phyloP scores from a whole-genome alignment of 495 filamentous ascomycete species.

The Penicillium herquei region DNA sequence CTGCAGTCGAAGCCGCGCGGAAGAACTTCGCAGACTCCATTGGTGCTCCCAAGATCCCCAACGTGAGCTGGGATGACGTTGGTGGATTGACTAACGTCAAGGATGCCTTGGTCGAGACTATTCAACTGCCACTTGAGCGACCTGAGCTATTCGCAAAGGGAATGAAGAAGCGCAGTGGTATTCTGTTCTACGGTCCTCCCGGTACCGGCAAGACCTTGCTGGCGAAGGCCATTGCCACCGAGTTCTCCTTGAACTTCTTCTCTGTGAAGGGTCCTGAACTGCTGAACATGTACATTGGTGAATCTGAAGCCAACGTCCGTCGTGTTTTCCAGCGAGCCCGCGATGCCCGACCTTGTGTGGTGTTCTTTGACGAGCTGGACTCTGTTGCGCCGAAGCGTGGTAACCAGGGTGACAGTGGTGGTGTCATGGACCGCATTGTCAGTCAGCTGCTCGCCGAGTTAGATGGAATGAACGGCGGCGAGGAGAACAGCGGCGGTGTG shows the following conservation, averaged over 20 bases:
- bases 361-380: conserved; percentile 98
- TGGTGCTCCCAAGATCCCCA: conserved; percentile 96
- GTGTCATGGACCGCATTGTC: conserved; percentile 99
- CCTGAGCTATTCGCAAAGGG: conserved; percentile 96
- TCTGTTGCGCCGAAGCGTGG: conserved; percentile 96
- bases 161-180: conserved; percentile 98
- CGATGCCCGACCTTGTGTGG: conserved; percentile 94
- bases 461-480: conserved; percentile 94
- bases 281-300: conserved; percentile 99
- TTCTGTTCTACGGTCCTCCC: conserved; percentile 95
- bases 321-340: conserved; percentile 93
- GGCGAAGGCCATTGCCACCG: conserved; percentile 96
- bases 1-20: conserved; percentile 87
- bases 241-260: conserved; percentile 99
- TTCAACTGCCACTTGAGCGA: conserved; percentile 86
- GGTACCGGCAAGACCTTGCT: conserved; percentile 96
- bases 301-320: conserved; percentile 95
- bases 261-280: conserved; percentile 96
- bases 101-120: conserved; percentile 93
- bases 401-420: conserved; percentile 96
- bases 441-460: conserved; percentile 92
- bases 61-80: conserved; percentile 95
- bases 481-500: conserved; percentile 81
- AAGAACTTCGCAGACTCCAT: conserved; percentile 98
- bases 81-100: conserved; percentile 92